These are phyloP conservation scores for Tetrahymena elliotti DNA, from an alignment of 73 alveolate genomes.

Conservation along the genomic window DNA sequence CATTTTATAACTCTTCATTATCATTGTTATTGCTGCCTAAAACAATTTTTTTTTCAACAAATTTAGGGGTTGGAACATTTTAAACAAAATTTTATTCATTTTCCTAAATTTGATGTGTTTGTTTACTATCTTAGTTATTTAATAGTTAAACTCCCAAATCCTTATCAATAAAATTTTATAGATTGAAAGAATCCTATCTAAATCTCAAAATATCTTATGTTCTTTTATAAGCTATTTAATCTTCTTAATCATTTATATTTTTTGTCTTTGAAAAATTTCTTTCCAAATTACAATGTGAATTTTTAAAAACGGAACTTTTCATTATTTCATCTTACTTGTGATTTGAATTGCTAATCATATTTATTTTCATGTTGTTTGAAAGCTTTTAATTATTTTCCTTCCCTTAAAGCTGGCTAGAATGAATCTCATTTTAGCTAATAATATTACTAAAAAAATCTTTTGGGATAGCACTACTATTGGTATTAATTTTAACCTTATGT, in stretches of 20 bases:
- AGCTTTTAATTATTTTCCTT: not conserved
- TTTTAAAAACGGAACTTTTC: not conserved
- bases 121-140: not conserved
- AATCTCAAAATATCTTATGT: not conserved
- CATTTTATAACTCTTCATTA: not conserved
- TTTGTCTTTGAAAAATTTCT: not conserved
- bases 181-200: not conserved
- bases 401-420: not conserved
- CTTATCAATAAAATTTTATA: not conserved
- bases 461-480: not conserved
- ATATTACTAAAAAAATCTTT: not conserved
- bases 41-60: not conserved
- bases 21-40: not conserved
- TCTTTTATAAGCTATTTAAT: not conserved
- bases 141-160: not conserved
- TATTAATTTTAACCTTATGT: not conserved
- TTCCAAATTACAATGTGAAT: too few species aligned
- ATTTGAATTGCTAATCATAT: not conserved
- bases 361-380: not conserved
- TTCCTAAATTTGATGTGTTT: not conserved
- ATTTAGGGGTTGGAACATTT: not conserved
- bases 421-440: not conserved
- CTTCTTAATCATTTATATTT: not conserved
- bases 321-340: not conserved
- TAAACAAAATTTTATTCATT: not conserved